phyloP scores from a whole-genome alignment of 495 filamentous ascomycete genomes.

The Penicilliopsis zonata region DNA sequence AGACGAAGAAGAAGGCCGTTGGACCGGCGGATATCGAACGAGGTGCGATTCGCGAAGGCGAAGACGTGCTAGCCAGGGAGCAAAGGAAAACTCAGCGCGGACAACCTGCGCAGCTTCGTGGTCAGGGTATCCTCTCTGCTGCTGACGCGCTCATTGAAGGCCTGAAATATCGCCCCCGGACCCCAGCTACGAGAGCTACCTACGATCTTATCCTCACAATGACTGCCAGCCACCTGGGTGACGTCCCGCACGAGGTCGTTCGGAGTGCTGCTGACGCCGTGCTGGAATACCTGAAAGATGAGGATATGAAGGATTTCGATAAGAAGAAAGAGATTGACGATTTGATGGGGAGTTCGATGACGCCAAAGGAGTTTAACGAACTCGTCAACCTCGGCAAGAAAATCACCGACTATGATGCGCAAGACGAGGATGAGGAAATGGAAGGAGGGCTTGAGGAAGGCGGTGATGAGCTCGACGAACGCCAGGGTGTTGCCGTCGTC shows the following conservation, averaged over 20 bases:
- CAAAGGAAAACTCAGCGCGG: slow-evolving; percentile 76
- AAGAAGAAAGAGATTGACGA: slow-evolving; percentile 98
- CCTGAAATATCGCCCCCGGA: slow-evolving; percentile 75
- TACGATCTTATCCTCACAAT: slow-evolving; percentile 92
- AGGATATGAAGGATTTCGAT: slow-evolving; percentile 92
- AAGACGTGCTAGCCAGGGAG: slow-evolving; percentile 75
- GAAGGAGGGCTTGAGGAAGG: slow-evolving; percentile 49
- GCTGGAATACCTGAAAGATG: slow-evolving; percentile 85
- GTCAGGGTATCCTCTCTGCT: slow-evolving; percentile 71
- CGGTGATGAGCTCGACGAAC: slow-evolving; percentile 73
- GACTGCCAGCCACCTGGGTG: slow-evolving; percentile 77
- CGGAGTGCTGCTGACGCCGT: slow-evolving; percentile 92
- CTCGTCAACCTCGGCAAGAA: slow-evolving; percentile 96
- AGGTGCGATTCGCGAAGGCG: slow-evolving; percentile 69
- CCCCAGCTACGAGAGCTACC: slow-evolving; percentile 84
- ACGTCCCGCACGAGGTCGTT: slow-evolving; percentile 84
- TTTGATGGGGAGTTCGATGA: slow-evolving; percentile 68
- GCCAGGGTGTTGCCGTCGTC: slow-evolving; percentile 92
- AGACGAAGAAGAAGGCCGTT: slow-evolving; percentile 55
- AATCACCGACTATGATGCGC: slow-evolving; percentile 95
- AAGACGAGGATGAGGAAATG: slow-evolving; percentile 92
- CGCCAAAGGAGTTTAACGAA: slow-evolving; percentile 91
- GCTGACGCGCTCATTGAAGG: slow-evolving; percentile 83
- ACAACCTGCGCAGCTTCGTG: slow-evolving; percentile 58
- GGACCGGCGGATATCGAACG: slow-evolving; percentile 60